Percentiles rank a stretch among this genome's conserved stretches.
These are phyloP conservation scores for Stevia rebaudiana DNA, from an alignment of 140 eudicot species.

Conservation along the genomic window DNA sequence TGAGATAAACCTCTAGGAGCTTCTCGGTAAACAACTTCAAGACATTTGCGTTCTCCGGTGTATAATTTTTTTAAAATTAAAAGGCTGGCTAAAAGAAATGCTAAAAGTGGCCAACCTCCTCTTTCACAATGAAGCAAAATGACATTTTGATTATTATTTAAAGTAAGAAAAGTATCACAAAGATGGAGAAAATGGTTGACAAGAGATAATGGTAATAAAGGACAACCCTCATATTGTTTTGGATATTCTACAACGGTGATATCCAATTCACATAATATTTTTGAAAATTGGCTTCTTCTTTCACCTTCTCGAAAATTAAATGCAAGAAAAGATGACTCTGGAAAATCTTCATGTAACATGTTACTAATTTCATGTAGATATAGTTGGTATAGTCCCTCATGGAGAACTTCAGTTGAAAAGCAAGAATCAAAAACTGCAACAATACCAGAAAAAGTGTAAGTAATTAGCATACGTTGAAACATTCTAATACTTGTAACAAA, in stretches of 20 bases:
- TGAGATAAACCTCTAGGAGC: constrained; percentile 90
- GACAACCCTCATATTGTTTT: constrained; percentile 94
- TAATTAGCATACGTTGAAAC: no score
- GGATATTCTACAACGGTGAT: constrained; percentile 95
- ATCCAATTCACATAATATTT: constrained; percentile 78
- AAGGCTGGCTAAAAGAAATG: constrained; percentile 85
- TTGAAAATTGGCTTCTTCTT: constrained; percentile 83
- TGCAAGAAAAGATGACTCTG: constrained; percentile 88
- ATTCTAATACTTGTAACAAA: neutral
- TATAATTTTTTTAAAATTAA: constrained; percentile 74
- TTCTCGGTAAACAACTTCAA: constrained; percentile 84
- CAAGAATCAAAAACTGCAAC: constrained; percentile 95
- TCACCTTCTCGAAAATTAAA: constrained; percentile 93
- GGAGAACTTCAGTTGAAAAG: constrained; percentile 89
- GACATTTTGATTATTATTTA: constrained; percentile 57
- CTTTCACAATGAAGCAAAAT: constrained; percentile 88
- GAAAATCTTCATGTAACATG: constrained; percentile 84
- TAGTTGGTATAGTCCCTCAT: constrained; percentile 73
- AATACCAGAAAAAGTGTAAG: constrained; percentile 9
- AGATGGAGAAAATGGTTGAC: constrained; percentile 89
- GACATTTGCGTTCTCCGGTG: constrained; percentile 73
- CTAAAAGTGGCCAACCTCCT: constrained; percentile 98
- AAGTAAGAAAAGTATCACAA: constrained; percentile 73
- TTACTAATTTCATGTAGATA: constrained; percentile 79
- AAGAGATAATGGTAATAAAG: constrained; percentile 75